phyloP scores from a whole-genome alignment of 169 alveolate species.

The Condylostoma magnum region DNA sequence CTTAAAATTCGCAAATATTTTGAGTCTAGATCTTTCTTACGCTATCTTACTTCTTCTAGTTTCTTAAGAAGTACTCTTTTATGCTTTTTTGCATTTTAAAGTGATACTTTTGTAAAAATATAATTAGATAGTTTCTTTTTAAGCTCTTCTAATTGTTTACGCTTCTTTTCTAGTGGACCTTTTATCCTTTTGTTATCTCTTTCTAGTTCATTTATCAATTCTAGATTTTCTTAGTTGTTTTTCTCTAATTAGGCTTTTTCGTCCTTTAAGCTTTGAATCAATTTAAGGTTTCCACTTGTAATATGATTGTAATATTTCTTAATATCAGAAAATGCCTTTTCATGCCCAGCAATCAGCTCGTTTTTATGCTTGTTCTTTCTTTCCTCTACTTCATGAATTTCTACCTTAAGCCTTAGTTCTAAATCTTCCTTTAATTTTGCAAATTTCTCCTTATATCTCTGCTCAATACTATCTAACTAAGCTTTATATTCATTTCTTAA shows the following conservation, averaged over 20 bases:
- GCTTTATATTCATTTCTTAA: conserved; percentile 48
- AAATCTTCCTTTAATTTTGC: conserved; percentile 68
- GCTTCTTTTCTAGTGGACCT: conserved; percentile 37
- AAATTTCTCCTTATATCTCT: conserved; percentile 61
- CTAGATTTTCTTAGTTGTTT: conserved; percentile 45
- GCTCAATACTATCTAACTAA: conserved; percentile 49
- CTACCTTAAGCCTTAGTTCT: conserved; percentile 41
- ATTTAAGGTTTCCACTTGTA: conserved; percentile 85
- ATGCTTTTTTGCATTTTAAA: conserved; percentile 32
- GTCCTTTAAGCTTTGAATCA: conserved; percentile 79
- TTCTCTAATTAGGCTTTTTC: conserved; percentile 55
- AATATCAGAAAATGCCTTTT: conserved; percentile 81
- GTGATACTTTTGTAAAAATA: background rate
- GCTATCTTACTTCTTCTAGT: conserved; percentile 38
- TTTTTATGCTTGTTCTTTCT: conserved; percentile 82
- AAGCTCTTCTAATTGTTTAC: background rate
- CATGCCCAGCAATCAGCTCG: conserved; percentile 77
- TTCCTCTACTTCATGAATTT: conserved; percentile 89
- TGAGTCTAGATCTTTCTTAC: conserved; percentile 53
- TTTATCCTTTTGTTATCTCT: conserved; percentile 40
- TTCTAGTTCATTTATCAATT: conserved; percentile 54
- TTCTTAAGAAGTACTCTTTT: conserved; percentile 44
- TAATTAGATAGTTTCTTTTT: background rate
- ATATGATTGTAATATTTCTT: conserved; percentile 86
- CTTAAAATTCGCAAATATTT: conserved; percentile 44